Percentiles rank a stretch among this genome's conserved stretches.
Evolutionary conservation across 495 filamentous ascomycete species (phyloP).

Genomic region (Chaetomidium leptoderma): DNA sequence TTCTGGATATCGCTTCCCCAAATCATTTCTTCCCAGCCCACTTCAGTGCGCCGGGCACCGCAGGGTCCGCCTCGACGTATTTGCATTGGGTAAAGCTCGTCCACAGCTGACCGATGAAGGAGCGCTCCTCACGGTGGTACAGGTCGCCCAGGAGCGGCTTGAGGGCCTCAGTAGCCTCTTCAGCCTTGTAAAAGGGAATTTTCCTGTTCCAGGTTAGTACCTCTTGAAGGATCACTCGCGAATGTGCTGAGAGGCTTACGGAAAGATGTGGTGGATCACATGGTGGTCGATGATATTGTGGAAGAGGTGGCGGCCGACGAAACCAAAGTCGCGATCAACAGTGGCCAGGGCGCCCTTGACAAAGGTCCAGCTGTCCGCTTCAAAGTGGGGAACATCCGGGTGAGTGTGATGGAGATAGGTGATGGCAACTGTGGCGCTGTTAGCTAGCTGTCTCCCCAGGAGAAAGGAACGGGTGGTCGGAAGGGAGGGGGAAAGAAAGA

Average conservation of each 20-base stretch:
- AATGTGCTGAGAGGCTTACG: slow-evolving; percentile 21
- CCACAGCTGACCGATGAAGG: slow-evolving; percentile 38
- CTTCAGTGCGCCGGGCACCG: slow-evolving; percentile 30
- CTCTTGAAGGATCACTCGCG: too few species aligned
- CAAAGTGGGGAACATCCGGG: slow-evolving; percentile 75
- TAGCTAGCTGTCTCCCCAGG: not conserved
- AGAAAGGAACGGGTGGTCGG: not conserved
- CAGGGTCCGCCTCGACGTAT: slow-evolving; percentile 35
- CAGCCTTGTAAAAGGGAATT: slow-evolving; percentile 87
- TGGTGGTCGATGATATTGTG: slow-evolving; percentile 90
- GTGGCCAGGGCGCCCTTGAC: slow-evolving; percentile 81
- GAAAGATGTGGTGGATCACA: slow-evolving; percentile 83
- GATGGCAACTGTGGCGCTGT: slow-evolving; percentile 59
- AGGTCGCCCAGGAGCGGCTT: slow-evolving; percentile 72
- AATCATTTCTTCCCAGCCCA: slow-evolving; percentile 25
- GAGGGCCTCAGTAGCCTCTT: slow-evolving; percentile 80
- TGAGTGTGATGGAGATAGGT: slow-evolving; percentile 92
- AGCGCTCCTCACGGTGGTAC: slow-evolving; percentile 58
- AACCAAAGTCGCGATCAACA: slow-evolving; percentile 84
- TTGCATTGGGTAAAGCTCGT: slow-evolving; percentile 32
- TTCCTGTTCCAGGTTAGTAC: slow-evolving; percentile 39
- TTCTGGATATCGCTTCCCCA: too few species aligned
- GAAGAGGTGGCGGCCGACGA: slow-evolving; percentile 76
- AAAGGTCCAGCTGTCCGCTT: slow-evolving; percentile 71
- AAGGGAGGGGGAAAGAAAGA: too few species aligned